Base-by-base conservation (phyloP, 129 eudicot genomes). In the Centrapalus pauciflorus region DNA sequence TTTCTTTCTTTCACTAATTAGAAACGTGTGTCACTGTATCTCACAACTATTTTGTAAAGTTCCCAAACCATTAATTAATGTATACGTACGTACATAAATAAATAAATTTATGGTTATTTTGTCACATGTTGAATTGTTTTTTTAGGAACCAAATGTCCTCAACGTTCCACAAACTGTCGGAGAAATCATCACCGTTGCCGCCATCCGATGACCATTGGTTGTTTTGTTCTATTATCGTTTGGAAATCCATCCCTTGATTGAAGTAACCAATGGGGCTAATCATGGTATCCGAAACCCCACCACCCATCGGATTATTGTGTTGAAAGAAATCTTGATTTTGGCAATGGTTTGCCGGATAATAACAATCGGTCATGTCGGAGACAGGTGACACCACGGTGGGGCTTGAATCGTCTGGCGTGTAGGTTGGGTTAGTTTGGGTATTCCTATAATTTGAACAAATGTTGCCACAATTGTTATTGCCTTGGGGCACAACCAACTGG, bases 351-450 rank as follows among this genome's bases (percentile, higher is more conserved):
- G 73, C 62, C 5, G 80, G 78, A 46, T 74, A 68, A 50, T 81
- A 88, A 55, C 87, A 85, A 56, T 92, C 98, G 0, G 96, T 79
- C 52, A 85, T 23, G 54, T 85, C 96, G 0, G 97, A 88, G 4
- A 66, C 86, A 0, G 92, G 93, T 7, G 96, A 87, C 0, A 87
- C 81, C 35, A 74, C 78, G 3, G 84, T 66, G 60, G 85, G 79
- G 80, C 84, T 77, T 1, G 98, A 91, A 41, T 87, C 83, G 12
- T 87, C 97, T 0, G 87, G 80, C 14, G 97, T 84, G 82, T 74
- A 84, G 51, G 66, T 80, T 23, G 70, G 72, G 34, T 59, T 59
- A 9, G 65, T 30, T 28, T 67, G 85, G 41, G 73, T 16, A 66
- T 74, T 74, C 4, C 67, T 67, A 34, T 64, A 66, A 34, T 41